These are phyloP conservation scores for Coemansia sp. DNA, from an alignment of 192 early-diverging fungal genomes.

Conservation along the genomic window DNA sequence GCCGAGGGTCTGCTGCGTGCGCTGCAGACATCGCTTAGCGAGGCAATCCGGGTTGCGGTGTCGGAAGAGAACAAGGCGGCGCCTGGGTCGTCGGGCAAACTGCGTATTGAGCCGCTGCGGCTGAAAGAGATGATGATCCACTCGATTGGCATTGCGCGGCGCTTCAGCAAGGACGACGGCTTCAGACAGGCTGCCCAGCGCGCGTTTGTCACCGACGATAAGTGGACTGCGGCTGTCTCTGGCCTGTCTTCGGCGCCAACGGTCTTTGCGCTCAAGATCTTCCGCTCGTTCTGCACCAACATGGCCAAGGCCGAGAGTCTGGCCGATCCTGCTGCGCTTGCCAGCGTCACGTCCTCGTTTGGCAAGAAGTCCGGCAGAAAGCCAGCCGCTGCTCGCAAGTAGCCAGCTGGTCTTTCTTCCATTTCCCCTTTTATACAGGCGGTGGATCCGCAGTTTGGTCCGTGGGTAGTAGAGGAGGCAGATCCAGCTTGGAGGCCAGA, in stretches of 20 bases:
- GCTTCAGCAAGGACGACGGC: conserved; percentile 10
- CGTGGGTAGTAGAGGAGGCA: no score
- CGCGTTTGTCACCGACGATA: conserved; percentile 10
- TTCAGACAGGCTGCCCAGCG: conserved; percentile 8
- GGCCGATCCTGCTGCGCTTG: not conserved
- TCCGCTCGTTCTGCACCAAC: conserved; percentile 6
- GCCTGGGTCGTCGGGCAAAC: conserved; percentile 10
- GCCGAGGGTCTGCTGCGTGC: conserved; percentile 7
- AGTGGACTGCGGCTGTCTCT: conserved; percentile 24
- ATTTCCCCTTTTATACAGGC: no score
- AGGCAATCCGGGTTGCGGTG: conserved; percentile 20
- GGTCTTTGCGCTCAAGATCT: conserved; percentile 23
- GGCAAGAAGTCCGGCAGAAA: not conserved
- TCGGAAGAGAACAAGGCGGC: conserved; percentile 25
- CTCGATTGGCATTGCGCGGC: conserved; percentile 16
- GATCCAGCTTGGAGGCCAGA: no score
- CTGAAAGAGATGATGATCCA: conserved; percentile 37
- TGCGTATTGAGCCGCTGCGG: conserved; percentile 23
- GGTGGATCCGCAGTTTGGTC: no score
- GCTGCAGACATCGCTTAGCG: conserved; percentile 25
- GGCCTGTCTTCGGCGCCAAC: conserved; percentile 18
- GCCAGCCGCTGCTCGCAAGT: not conserved
- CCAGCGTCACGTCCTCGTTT: not conserved
- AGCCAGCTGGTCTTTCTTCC: no score
- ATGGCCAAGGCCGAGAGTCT: conserved; percentile 3